Evolutionary conservation across 106 monocot genomes (phyloP).

Genomic region (Platanthera guangdongensis): DNA sequence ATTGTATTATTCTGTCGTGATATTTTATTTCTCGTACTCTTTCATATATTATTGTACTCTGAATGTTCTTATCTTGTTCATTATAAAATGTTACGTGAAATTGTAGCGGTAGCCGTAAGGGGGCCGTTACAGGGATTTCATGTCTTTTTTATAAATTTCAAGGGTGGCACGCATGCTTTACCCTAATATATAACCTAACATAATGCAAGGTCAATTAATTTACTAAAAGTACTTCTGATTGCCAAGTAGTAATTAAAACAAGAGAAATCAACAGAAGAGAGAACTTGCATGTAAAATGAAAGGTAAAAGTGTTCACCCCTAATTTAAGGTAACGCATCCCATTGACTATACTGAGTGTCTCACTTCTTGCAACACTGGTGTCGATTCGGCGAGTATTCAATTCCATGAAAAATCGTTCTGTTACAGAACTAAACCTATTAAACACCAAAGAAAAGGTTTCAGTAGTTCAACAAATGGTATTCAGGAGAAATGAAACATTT

Average conservation of each 20-base stretch:
- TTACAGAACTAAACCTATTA: constrained; percentile 93
- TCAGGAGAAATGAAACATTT: neutral
- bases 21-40: too few relatives aligned
- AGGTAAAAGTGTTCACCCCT: constrained; percentile 57
- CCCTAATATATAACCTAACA: neutral
- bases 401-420: constrained; percentile 98
- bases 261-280: neutral
- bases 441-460: constrained; percentile 7
- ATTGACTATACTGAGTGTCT: constrained; percentile 95
- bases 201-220: neutral
- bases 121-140: too few relatives aligned
- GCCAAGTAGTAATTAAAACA: neutral
- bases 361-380: constrained; percentile 81
- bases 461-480: neutral
- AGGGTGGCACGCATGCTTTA: too few relatives aligned
- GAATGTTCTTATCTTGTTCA: too few relatives aligned
- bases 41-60: too few relatives aligned
- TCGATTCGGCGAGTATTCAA: constrained; percentile 77
- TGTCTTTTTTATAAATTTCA: too few relatives aligned
- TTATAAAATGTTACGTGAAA: too few relatives aligned
- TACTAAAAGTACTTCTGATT: neutral
- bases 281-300: neutral
- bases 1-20: too few relatives aligned
- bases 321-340: constrained; percentile 99
- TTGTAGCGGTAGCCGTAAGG: too few relatives aligned